phyloP scores from a whole-genome alignment of 2,329 filamentous ascomycete species.

The Pseudophaeomoniella oleicola region DNA sequence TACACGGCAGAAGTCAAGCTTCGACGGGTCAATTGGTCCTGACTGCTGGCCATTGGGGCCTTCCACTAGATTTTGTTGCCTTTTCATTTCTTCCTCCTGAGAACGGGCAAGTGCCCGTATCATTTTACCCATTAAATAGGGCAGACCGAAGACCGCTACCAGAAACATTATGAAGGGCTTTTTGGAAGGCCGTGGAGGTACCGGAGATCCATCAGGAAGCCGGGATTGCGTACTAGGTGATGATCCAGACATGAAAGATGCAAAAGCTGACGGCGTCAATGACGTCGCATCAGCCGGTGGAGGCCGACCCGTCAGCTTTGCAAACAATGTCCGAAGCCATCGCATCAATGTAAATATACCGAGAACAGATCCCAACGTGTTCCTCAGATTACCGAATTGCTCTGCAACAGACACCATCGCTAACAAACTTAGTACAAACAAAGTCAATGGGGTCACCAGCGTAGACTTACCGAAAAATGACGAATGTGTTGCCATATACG shows the following conservation, averaged over 20 bases:
- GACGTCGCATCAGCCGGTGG: conserved; percentile 75
- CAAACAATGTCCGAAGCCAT: conserved; percentile 82
- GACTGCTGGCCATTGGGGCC: conserved; percentile 18
- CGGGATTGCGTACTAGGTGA: conserved; percentile 20
- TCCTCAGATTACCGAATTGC: conserved; percentile 84
- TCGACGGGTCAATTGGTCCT: conserved; percentile 61
- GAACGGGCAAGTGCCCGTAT: conserved; percentile 72
- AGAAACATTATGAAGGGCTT: conserved; percentile 96
- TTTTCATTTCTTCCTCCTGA: conserved; percentile 60
- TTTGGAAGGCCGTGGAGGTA: conserved; percentile 61
- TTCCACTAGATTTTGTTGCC: conserved; percentile 34
- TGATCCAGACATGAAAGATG: conserved; percentile 64
- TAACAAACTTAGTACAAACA: conserved; percentile 21
- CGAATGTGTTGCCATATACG: conserved; percentile 98
- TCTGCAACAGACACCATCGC: conserved; percentile 98
- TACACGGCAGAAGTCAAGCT: conserved; percentile 91
- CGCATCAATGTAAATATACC: conserved; percentile 93
- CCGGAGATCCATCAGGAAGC: conserved; percentile 51
- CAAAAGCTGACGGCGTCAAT: conserved; percentile 82
- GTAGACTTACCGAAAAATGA: conserved; percentile 80
- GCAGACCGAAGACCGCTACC: conserved; percentile 82
- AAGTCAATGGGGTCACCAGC: not conserved
- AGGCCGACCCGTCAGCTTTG: conserved; percentile 83
- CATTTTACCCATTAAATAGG: conserved; percentile 93
- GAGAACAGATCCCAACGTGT: conserved; percentile 82